phyloP scores from a whole-genome alignment of 2,329 filamentous ascomycete species.

The Penicillium freii region DNA sequence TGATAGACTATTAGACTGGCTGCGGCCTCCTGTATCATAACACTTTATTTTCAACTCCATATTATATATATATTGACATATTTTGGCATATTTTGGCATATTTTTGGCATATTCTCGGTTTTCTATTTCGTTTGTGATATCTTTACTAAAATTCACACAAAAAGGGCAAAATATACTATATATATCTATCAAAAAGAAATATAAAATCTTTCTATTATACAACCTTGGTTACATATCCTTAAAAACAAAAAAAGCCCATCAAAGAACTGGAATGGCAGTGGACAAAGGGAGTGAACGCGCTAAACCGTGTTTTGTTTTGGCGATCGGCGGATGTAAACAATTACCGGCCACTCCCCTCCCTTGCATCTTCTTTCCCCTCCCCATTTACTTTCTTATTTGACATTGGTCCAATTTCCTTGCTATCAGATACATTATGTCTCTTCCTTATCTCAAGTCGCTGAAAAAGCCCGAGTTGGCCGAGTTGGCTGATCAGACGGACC shows the following conservation, averaged over 20 bases:
- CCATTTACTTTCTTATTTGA: conserved; percentile 15
- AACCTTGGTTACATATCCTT: neutral
- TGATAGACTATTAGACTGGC: conserved; percentile 26
- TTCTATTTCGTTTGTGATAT: neutral
- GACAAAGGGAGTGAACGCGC: conserved; percentile 20
- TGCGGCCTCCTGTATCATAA: conserved; percentile 22
- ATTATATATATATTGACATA: neutral
- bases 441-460: conserved; percentile 75
- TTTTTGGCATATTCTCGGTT: neutral
- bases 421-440: conserved; percentile 55
- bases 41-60: neutral
- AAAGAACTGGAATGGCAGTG: neutral
- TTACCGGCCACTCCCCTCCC: conserved; percentile 17
- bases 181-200: neutral
- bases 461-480: conserved; percentile 77
- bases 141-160: neutral
- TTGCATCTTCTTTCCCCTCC: conserved; percentile 17
- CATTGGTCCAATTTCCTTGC: conserved; percentile 10
- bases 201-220: neutral
- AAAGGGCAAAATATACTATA: neutral
- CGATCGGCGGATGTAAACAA: conserved; percentile 36
- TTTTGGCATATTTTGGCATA: neutral
- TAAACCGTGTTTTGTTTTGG: conserved; percentile 31
- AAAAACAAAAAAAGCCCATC: neutral
- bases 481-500: conserved; percentile 67